These are phyloP conservation scores for Trametes pubescens DNA, from an alignment of 1,284 basidiomycete species.

Conservation along the genomic window DNA sequence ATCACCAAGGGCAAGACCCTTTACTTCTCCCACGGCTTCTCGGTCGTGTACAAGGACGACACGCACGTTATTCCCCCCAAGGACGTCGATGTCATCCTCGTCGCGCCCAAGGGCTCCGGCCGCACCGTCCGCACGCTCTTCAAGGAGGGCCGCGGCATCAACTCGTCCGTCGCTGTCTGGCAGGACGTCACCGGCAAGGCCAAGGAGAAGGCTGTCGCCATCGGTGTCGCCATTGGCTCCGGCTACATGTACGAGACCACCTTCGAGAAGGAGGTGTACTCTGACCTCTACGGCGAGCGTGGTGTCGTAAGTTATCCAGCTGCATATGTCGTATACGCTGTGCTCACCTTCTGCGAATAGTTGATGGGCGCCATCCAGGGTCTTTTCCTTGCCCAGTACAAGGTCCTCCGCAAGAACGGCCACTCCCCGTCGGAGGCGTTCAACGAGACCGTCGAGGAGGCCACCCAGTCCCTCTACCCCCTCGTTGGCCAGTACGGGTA, in stretches of 20 bases:
- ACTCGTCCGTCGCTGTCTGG: conserved; percentile 88
- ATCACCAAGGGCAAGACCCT: conserved; percentile 99
- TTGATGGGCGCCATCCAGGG: conserved; percentile 99
- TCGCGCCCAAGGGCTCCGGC: conserved; percentile 98
- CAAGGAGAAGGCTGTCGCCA: conserved; percentile 95
- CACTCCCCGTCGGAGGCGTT: conserved; percentile 98
- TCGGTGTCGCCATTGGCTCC: conserved; percentile 95
- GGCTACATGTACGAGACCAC: conserved; percentile 99
- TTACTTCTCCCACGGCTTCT: conserved; percentile 99
- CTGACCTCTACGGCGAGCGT: conserved; percentile 99
- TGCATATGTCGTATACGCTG: conserved; percentile 2
- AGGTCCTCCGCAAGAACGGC: conserved; percentile 98
- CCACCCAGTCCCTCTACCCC: conserved; percentile 98
- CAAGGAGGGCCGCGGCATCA: conserved; percentile 99
- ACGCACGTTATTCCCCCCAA: conserved; percentile 92
- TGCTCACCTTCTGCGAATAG: conserved; percentile 49
- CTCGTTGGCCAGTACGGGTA: conserved; percentile 94
- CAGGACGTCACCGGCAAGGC: conserved; percentile 98
- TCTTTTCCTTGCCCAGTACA: conserved; percentile 99
- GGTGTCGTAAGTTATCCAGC: conserved; percentile 81
- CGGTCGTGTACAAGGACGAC: conserved; percentile 97
- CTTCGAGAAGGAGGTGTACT: conserved; percentile 99
- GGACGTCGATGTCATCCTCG: conserved; percentile 99
- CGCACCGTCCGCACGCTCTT: conserved; percentile 99
- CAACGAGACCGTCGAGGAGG: conserved; percentile 99